A percentile compares a stretch with the other conserved stretches of the same genome.
Evolutionary conservation across 352 stramenopile species (phyloP).

Genomic region (Globisporangium takayamanum): DNA sequence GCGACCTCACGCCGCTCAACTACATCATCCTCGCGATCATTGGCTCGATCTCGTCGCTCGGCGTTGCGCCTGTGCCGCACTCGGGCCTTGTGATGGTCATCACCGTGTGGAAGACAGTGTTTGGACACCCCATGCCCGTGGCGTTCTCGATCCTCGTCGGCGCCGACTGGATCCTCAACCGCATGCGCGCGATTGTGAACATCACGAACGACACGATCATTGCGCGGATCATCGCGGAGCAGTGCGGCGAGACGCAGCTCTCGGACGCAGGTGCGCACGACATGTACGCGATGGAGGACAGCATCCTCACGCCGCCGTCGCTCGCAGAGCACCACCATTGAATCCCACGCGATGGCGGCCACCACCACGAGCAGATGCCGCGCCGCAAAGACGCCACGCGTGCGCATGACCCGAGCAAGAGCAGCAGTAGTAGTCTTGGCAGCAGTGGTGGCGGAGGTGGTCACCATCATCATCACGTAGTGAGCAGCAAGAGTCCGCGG

Average conservation of each 20-base stretch:
- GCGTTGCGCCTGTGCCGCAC: constrained; percentile 65
- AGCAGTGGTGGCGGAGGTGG: background rate
- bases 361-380: background rate
- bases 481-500: constrained; percentile 1
- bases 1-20: constrained; percentile 42
- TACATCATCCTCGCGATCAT: constrained; percentile 64
- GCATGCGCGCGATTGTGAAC: constrained; percentile 67
- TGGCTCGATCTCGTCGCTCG: constrained; percentile 59
- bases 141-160: constrained; percentile 68
- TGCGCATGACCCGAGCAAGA: too few species aligned
- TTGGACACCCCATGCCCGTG: constrained; percentile 41
- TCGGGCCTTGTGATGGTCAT: constrained; percentile 73
- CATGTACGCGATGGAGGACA: constrained; percentile 8
- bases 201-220: constrained; percentile 83
- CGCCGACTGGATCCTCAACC: constrained; percentile 66
- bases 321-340: constrained; percentile 5
- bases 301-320: constrained; percentile 9
- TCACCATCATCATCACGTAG: background rate
- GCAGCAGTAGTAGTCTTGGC: too few species aligned
- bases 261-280: background rate
- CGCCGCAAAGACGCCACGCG: too few species aligned
- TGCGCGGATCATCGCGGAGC: constrained; percentile 66
- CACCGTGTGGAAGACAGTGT: constrained; percentile 72
- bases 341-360: constrained; percentile 11
- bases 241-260: constrained; percentile 49